phyloP scores from a whole-genome alignment of 257 asterid genomes.

The Solanum pennellii region DNA sequence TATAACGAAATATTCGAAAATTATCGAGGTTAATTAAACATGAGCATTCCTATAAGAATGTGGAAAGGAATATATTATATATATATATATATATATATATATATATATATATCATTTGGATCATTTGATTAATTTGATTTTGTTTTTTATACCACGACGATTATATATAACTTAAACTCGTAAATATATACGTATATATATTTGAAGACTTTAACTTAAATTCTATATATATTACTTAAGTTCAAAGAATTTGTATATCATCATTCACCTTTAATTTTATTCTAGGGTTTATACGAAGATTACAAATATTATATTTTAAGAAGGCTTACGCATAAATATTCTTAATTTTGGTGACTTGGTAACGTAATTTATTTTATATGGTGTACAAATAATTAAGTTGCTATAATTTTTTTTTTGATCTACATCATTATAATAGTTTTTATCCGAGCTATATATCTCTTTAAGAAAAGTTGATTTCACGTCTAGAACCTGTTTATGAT shows the following conservation, averaged over 20 bases:
- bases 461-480: neutral
- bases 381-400: neutral
- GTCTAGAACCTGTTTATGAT: neutral
- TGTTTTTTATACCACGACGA: neutral
- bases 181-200: neutral
- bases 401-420: no score
- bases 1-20: no score
- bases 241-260: neutral
- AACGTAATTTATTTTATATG: neutral
- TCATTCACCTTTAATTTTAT: neutral
- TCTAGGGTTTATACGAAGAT: neutral
- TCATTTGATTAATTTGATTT: no score
- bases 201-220: neutral
- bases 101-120: conserved; percentile 19
- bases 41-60: no score
- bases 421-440: neutral
- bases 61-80: no score
- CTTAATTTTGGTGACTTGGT: neutral
- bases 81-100: no score
- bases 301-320: neutral
- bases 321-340: neutral
- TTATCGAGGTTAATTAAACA: no score
- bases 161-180: neutral
- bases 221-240: no score
- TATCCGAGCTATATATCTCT: neutral